These are phyloP conservation scores for Fusarium agapanthi DNA, from an alignment of 2,329 filamentous ascomycete genomes.

Conservation along the genomic window DNA sequence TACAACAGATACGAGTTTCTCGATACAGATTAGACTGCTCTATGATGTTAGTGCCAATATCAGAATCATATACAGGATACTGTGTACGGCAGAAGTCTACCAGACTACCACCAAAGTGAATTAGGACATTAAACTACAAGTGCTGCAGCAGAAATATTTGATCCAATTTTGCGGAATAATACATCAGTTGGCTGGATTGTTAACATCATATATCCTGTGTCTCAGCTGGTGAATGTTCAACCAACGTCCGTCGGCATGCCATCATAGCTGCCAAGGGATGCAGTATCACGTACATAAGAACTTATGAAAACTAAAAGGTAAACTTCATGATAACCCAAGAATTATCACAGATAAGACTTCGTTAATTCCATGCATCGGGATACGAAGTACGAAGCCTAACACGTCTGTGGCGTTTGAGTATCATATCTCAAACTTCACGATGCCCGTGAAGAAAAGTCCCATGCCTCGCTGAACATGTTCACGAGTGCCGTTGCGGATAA, in stretches of 20 bases:
- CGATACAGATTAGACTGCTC: neutral
- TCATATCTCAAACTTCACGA: neutral
- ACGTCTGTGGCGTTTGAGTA: neutral
- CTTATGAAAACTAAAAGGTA: no score
- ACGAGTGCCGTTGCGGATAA: neutral
- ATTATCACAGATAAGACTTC: accelerated
- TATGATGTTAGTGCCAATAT: accelerated
- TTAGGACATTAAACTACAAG: no score
- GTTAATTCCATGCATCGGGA: neutral
- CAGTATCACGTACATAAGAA: neutral
- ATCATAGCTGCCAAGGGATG: neutral
- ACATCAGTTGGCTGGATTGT: no score
- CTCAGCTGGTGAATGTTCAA: no score
- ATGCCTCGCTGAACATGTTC: neutral
- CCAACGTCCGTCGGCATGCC: neutral
- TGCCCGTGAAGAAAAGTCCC: neutral
- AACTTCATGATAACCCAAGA: no score
- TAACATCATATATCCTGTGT: neutral
- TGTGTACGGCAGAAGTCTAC: neutral
- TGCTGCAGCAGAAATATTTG: neutral
- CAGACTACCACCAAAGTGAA: neutral
- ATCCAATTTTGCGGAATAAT: accelerated
- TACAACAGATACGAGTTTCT: neutral
- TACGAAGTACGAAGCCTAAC: neutral
- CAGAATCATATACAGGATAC: neutral